phyloP scores from a whole-genome alignment of 2,329 filamentous ascomycete species.

The Trichoderma afroharzianum region DNA sequence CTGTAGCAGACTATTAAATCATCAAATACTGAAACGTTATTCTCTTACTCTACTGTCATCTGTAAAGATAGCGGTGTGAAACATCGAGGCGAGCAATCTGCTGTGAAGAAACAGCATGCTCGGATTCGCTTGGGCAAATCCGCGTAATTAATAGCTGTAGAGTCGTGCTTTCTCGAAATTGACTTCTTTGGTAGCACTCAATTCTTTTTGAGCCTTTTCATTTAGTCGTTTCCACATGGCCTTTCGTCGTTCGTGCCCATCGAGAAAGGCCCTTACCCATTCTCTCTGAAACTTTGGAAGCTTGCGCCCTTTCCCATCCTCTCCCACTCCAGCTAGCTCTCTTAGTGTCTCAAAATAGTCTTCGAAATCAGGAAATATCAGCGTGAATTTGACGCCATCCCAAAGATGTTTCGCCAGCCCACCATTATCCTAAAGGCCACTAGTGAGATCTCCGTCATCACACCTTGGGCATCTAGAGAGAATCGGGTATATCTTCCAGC shows the following conservation, averaged over 20 bases:
- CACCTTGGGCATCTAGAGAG: neutral
- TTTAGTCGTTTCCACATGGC: constrained; percentile 56
- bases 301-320: constrained; percentile 40
- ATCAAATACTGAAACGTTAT: neutral
- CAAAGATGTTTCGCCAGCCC: neutral
- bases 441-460: neutral
- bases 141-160: neutral
- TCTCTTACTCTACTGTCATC: neutral
- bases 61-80: neutral
- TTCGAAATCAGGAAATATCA: constrained; percentile 60
- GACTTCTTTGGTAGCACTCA: neutral
- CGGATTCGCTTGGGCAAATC: neutral
- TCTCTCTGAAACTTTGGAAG: constrained; percentile 42
- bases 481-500: neutral
- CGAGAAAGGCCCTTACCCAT: constrained; percentile 50
- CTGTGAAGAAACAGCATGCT: neutral
- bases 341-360: constrained; percentile 60
- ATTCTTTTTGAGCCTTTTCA: constrained; percentile 16
- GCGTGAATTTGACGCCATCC: constrained; percentile 51
- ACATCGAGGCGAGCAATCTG: neutral
- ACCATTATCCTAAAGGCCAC: neutral
- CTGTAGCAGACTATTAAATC: neutral
- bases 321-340: constrained; percentile 44
- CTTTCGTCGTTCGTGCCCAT: constrained; percentile 53
- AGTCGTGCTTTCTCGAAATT: neutral